Evolutionary conservation across 495 filamentous ascomycete species (phyloP), one percentile per base, ranked within the genome.

Genomic region (Copromyces sp.): DNA sequence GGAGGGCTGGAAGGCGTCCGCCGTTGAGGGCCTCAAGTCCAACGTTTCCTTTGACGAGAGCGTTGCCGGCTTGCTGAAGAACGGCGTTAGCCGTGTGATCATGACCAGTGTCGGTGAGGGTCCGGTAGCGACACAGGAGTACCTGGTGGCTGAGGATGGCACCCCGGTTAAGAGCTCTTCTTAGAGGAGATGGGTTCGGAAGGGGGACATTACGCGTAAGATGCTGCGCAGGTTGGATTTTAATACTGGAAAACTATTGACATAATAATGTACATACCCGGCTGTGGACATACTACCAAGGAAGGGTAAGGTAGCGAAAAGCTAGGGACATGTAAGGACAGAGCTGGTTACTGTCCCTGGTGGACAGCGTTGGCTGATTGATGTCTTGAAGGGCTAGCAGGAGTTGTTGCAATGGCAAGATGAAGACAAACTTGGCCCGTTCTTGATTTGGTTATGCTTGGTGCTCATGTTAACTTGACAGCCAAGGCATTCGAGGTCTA

Each of bases 21-120:
- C 41, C 4, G 69, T 75, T 68, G 68, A 75, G 53, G 78, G 75
- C 38, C 82, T 86, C 77, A 82, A 86, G 75, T 72, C 86, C 69
- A 85, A 83, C 41, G 83, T 89, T 42, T 78, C 82, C 42, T 78
- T 93, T 59, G 91, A 94, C 73, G 83, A 83, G 68, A 78, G 78
- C n/a, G 84, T 89, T 9, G 81, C 90, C 4, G 82, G 85, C 68
- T 82, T 88, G 44, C 79, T 99, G 77, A 89, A 89, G 83, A 86
- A 87, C 71, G 96, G 95, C 16, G 89, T 99, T 9, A 92, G 90
- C 81, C 86, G 93, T 75, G 90, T 98, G 32, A 99, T 99, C 74
- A 79, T 93, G 86, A 98, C 95, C 3, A 86, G 91, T 47, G 95
- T 99, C 37, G 95, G 95, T 1, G 93, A 95, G 80, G 96, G 95